Conservation (phyloP, 805 yeast species). For the Saccharomycopsis fodiens region DNA sequence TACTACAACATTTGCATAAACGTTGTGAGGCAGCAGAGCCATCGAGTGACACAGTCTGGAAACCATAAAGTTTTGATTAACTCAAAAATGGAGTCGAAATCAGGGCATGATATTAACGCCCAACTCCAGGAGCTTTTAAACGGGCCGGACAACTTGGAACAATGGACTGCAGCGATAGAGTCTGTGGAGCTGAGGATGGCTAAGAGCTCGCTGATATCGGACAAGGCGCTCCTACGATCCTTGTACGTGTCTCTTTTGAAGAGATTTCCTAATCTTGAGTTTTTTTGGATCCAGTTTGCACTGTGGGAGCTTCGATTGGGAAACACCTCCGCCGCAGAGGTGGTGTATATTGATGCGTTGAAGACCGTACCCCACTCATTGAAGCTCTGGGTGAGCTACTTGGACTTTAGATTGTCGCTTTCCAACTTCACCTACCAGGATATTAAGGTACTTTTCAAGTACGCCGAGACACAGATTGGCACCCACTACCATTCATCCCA, state of each 20-base stretch:
- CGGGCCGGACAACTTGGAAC: conserved; percentile 29
- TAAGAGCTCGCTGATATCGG: conserved; percentile 29
- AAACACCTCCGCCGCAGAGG: conserved; percentile 30
- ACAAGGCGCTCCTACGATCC: conserved; percentile 30
- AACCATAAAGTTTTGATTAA: neutral
- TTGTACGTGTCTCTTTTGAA: conserved; percentile 37
- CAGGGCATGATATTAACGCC: no score
- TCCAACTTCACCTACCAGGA: conserved; percentile 26
- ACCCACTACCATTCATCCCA: conserved; percentile 42
- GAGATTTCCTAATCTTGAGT: conserved; percentile 42
- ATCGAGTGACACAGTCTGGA: no score
- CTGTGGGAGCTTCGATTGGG: conserved; percentile 39
- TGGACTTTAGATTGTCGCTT: conserved; percentile 31
- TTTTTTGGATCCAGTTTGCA: conserved; percentile 54
- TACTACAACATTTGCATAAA: no score
- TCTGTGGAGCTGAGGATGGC: conserved; percentile 29
- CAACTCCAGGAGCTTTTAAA: conserved; percentile 16
- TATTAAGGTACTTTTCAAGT: conserved; percentile 35
- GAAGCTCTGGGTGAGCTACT: conserved; percentile 43
- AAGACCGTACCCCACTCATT: conserved; percentile 35
- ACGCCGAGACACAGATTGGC: conserved; percentile 43
- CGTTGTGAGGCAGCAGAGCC: no score
- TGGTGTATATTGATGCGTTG: conserved; percentile 35
- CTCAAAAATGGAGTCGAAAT: no score
- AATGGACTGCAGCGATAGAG: conserved; percentile 33